These are phyloP conservation scores for Nakaseomyces kungkrabaensis DNA, from an alignment of 1,139 yeast species.

Conservation along the genomic window DNA sequence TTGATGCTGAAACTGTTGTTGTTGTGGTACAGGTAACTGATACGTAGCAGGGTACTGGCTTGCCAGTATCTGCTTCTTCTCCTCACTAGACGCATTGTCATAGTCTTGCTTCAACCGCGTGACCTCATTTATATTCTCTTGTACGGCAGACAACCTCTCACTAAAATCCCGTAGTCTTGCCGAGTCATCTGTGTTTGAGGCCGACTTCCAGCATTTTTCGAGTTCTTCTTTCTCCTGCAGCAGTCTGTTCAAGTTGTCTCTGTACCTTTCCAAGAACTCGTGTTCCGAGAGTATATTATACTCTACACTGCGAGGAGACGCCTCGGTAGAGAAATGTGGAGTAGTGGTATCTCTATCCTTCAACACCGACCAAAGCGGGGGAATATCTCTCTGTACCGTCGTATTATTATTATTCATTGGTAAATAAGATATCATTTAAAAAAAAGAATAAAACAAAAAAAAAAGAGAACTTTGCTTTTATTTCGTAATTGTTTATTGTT, in stretches of 20 bases:
- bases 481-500: background rate
- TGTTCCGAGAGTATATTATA: background rate
- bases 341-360: background rate
- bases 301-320: background rate
- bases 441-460: too few species aligned
- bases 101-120: background rate
- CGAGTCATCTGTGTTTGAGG: background rate
- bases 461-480: too few species aligned
- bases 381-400: background rate
- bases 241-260: background rate
- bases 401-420: background rate
- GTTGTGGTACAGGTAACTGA: background rate
- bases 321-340: background rate
- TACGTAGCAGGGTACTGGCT: background rate
- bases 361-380: background rate
- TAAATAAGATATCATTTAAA: background rate
- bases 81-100: background rate
- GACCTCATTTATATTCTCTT: background rate
- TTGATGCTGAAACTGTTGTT: background rate
- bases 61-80: background rate
- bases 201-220: background rate
- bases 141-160: background rate
- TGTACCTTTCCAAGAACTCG: background rate
- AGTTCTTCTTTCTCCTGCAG: background rate
- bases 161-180: background rate